Evolutionary conservation across 2,329 filamentous ascomycete genomes (phyloP).

Genomic region (Tolypocladium ovalisporum): DNA sequence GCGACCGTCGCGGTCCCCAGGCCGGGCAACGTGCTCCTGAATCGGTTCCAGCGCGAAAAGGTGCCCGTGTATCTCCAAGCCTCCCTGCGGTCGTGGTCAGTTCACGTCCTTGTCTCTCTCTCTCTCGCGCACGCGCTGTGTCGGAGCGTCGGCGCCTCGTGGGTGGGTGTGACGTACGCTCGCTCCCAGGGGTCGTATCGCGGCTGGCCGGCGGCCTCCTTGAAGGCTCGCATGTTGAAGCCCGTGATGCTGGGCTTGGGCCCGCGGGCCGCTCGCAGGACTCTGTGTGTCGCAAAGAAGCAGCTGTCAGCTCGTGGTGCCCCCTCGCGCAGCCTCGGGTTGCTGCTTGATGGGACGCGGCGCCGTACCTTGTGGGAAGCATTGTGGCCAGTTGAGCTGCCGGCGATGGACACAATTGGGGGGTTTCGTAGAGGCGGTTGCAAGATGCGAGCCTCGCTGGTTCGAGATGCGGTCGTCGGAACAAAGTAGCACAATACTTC

Average conservation of each 20-base stretch:
- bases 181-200: conserved; percentile 58
- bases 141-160: too few relatives aligned
- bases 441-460: neutral
- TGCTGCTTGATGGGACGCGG: neutral
- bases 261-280: conserved; percentile 41
- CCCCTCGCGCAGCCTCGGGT: neutral
- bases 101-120: neutral
- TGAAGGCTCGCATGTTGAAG: conserved; percentile 79
- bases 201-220: conserved; percentile 53
- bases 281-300: conserved; percentile 16
- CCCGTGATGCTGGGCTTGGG: conserved; percentile 72
- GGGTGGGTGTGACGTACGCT: conserved; percentile 34
- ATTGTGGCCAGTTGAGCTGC: conserved; percentile 15
- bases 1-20: conserved; percentile 87
- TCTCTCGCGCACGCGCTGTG: neutral
- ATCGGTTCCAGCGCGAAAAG: conserved; percentile 82
- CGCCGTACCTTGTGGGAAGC: conserved; percentile 27
- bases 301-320: neutral
- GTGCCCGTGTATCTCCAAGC: conserved; percentile 87
- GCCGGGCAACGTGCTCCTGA: conserved; percentile 78
- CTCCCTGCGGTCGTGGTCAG: conserved; percentile 49
- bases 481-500: conserved; percentile 9
- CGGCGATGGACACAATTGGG: conserved; percentile 1
- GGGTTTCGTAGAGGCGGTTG: neutral
- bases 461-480: conserved; percentile 7